Evolutionary conservation across 176 grass and related monocot genomes (phyloP).

Genomic region (sorghum (Sorghum bicolor)): Sorghum_bicolor_NCBIv3 NC_012873.2:68286501-68287000

Average conservation of each 20-base stretch:
- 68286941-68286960: constrained; percentile 74
- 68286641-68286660: constrained; percentile 22
- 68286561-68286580: constrained; percentile 23
- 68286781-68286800: constrained; percentile 30
- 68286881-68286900: not conserved
- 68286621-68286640: constrained; percentile 55
- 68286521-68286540: not conserved
- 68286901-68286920: not conserved
- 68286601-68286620: constrained; percentile 66
- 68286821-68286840: constrained; percentile 33
- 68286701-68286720: constrained; percentile 2
- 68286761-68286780: constrained; percentile 42
- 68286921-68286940: constrained; percentile 60
- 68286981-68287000: constrained; percentile 75
- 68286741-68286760: constrained; percentile 55
- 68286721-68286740: constrained; percentile 20
- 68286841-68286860: constrained; percentile 34
- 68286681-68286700: not conserved
- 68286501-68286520: not conserved
- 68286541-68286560: not conserved
- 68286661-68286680: constrained; percentile 18
- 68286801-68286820: constrained; percentile 32
- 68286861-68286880: not conserved
- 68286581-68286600: constrained; percentile 79
- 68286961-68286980: constrained; percentile 86